Percentiles rank a stretch among this genome's conserved stretches.
These are phyloP conservation scores for Candida andamanensis DNA, from an alignment of 805 yeast genomes.

Conservation along the genomic window DNA sequence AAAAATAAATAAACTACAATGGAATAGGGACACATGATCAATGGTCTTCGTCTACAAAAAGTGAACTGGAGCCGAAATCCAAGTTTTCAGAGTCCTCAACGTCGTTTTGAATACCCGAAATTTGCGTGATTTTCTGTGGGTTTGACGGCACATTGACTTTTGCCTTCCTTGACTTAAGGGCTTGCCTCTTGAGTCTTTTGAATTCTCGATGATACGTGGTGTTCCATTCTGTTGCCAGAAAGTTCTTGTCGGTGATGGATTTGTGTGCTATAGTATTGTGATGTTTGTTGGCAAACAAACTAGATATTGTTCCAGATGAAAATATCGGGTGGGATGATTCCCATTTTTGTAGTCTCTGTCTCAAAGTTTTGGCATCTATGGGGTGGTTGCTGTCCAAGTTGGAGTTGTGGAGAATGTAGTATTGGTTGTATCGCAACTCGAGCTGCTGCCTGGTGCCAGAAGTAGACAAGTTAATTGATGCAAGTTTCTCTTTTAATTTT, in stretches of 20 bases:
- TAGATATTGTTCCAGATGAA: slow-evolving; percentile 15
- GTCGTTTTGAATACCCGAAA: slow-evolving; percentile 2
- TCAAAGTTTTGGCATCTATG: slow-evolving; percentile 47
- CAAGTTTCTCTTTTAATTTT: slow-evolving; percentile 57
- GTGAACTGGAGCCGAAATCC: not conserved
- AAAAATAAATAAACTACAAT: too few species aligned
- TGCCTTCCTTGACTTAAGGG: too few species aligned
- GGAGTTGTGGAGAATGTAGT: slow-evolving; percentile 72
- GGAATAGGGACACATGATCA: too few species aligned
- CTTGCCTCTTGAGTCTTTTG: slow-evolving; percentile 30
- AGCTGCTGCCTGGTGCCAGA: slow-evolving; percentile 59
- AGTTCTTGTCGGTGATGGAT: slow-evolving; percentile 42
- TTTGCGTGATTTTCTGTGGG: slow-evolving; percentile 3
- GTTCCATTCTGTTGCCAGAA: slow-evolving; percentile 43
- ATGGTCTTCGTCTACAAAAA: too few species aligned
- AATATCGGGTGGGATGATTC: slow-evolving; percentile 45
- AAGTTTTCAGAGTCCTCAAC: not conserved
- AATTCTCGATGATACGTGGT: slow-evolving; percentile 36
- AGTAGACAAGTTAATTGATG: slow-evolving; percentile 50
- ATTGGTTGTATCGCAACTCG: slow-evolving; percentile 72
- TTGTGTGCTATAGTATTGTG: slow-evolving; percentile 19
- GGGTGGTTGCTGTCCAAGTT: slow-evolving; percentile 73
- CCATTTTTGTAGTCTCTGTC: slow-evolving; percentile 60
- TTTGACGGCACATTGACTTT: too few species aligned
- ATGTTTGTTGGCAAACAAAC: slow-evolving; percentile 18